Conservation (phyloP, 2,329 filamentous ascomycete genomes). For the Cordyceps sp. region DNA sequence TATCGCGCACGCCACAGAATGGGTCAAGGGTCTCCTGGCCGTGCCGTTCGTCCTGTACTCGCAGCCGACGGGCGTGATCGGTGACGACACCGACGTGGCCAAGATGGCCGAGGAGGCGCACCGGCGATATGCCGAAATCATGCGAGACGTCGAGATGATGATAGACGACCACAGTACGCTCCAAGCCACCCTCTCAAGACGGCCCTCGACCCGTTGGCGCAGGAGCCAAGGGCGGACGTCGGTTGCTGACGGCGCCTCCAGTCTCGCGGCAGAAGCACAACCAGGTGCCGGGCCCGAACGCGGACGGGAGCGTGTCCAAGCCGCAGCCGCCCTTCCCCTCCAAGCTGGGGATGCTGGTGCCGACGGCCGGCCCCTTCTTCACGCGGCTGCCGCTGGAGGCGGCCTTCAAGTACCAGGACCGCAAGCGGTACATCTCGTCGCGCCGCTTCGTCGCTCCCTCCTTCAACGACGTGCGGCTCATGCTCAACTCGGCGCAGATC, state of each 20-base stretch:
- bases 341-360: conserved; percentile 83
- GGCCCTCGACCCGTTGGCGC: too few species aligned
- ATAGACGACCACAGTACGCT: conserved; percentile 92
- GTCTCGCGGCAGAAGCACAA: conserved; percentile 44
- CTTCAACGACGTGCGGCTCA: conserved; percentile 89
- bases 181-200: too few species aligned
- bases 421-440: conserved; percentile 70
- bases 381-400: conserved; percentile 74
- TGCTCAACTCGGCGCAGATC: conserved; percentile 87
- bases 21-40: conserved; percentile 88
- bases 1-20: conserved; percentile 39
- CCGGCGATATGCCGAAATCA: conserved; percentile 83
- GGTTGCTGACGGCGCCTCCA: too few species aligned
- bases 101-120: conserved; percentile 69
- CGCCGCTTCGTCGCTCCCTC: conserved; percentile 87
- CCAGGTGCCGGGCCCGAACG: too few species aligned
- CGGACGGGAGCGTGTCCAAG: too few species aligned
- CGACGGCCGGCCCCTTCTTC: conserved; percentile 85
- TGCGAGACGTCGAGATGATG: conserved; percentile 81
- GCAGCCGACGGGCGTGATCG: conserved; percentile 77
- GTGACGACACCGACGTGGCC: conserved; percentile 46
- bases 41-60: conserved; percentile 95
- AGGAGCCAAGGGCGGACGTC: too few species aligned
- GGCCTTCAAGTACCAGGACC: conserved; percentile 83
- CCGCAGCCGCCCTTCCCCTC: too few species aligned